Percentiles rank a stretch among this genome's conserved stretches.
These are phyloP conservation scores for Calcarisporium arbuscula DNA, from an alignment of 2,329 filamentous ascomycete genomes.

Conservation along the genomic window DNA sequence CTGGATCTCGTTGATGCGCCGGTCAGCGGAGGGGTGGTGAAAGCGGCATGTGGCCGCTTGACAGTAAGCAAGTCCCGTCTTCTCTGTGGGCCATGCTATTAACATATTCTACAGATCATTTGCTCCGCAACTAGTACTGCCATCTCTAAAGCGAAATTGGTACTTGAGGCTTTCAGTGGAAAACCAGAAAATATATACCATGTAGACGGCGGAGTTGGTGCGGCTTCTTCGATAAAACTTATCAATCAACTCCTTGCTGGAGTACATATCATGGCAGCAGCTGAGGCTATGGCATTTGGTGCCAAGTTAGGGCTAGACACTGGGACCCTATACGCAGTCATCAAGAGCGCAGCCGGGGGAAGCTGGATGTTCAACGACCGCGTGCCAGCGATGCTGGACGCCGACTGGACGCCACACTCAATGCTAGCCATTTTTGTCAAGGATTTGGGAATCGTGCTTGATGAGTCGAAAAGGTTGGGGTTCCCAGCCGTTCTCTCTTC, in stretches of 20 bases:
- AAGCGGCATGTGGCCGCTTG: conserved; percentile 28
- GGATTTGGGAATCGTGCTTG: conserved; percentile 25
- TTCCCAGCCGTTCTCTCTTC: conserved; percentile 22
- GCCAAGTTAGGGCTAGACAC: conserved; percentile 47
- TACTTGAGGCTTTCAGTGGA: conserved; percentile 26
- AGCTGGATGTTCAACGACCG: conserved; percentile 32
- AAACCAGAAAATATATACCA: conserved; percentile 31
- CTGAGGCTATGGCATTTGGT: conserved; percentile 51
- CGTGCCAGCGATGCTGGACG: conserved; percentile 27
- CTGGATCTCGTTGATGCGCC: conserved; percentile 27
- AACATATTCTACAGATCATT: conserved; percentile 22
- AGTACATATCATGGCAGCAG: conserved; percentile 49
- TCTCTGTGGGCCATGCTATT: too few species aligned
- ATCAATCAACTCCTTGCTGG: conserved; percentile 53
- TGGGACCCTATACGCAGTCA: conserved; percentile 38
- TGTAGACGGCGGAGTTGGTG: conserved; percentile 44
- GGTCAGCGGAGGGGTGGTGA: conserved; percentile 30
- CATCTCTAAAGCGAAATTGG: conserved; percentile 16
- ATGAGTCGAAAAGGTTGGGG: conserved; percentile 22
- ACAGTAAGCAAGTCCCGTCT: conserved; percentile 21
- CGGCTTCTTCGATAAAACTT: conserved; percentile 51
- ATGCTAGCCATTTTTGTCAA: conserved; percentile 29
- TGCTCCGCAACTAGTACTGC: conserved; percentile 20
- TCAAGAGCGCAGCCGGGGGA: conserved; percentile 30
- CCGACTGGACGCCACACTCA: conserved; percentile 27